Base-by-base conservation (phyloP, 2,329 filamentous ascomycete genomes). In the Colletotrichum orchidophilum region DNA sequence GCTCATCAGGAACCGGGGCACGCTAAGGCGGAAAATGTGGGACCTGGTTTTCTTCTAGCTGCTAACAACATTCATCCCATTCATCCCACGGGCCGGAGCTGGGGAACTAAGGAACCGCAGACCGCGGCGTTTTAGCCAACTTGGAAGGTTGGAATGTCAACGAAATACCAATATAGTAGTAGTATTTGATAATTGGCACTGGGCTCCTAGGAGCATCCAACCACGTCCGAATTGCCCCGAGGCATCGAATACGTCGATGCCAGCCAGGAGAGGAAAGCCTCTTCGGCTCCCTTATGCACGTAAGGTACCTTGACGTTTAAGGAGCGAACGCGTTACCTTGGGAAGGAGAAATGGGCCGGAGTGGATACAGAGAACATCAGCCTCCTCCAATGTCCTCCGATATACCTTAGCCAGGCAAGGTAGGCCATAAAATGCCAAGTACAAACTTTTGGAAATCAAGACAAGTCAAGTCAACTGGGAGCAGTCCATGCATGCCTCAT, bases 241-340 rank as follows among this genome's bases (percentile, higher is more conserved):
- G 52, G 13, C 24, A 29, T 58, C 9, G 26, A 27, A 58, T 64
- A 21, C 33, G 9, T 64, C 33, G 29, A 63, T 63, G 33, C 11
- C 9, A 46, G 21, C 24, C n/a, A 27, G 24, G 27, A 49, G n/a
- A 18, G n/a, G 13, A 46, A 54, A 46, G 15, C 24, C 31, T 66
- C 18, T 11, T 24, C 2, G 9, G 24, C 3, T 5, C 24, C 18
- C 24, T 27, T 6, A 3, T 29, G 13, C 26, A n/a, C n/a, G 18
- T 21, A 27, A 29, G 21, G 39, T 27, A 50, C 52, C 66, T 64
- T 64, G n/a, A n/a, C n/a, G n/a, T n/a, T n/a, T n/a, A n/a, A n/a
- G n/a, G n/a, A n/a, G n/a, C n/a, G n/a, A n/a, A n/a, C n/a, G n/a
- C n/a, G n/a, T n/a, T n/a, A n/a, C n/a, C n/a, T n/a, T 46, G 39